Conservation (phyloP, 768 basidiomycete genomes). For the Amanita thiersii region DNA sequence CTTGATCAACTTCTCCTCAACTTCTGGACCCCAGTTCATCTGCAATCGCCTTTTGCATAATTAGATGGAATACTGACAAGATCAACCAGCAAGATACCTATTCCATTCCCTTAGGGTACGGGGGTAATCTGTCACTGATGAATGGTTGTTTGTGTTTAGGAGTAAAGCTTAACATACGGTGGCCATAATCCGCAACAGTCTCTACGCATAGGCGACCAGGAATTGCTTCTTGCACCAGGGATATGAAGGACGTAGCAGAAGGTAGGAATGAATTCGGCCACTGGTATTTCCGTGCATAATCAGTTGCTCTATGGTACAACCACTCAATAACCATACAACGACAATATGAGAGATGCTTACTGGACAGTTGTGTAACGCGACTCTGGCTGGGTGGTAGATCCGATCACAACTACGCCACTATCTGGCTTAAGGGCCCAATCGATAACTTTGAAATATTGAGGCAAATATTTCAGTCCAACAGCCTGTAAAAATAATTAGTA, state of each 20-base stretch:
- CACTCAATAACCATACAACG: not conserved
- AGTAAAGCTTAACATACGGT: slow-evolving; percentile 11
- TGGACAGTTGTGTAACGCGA: slow-evolving; percentile 11
- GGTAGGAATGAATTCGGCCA: slow-evolving; percentile 20
- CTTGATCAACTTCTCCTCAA: slow-evolving; percentile 6
- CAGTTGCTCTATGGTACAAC: slow-evolving; percentile 13
- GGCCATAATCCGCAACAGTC: slow-evolving; percentile 14
- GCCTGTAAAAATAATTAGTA: slow-evolving; percentile 5
- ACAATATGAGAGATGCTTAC: not conserved
- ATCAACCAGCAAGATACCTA: slow-evolving; percentile 14
- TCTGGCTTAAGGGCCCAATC: slow-evolving; percentile 30
- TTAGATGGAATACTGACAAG: not conserved
- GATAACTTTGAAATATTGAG: slow-evolving; percentile 24
- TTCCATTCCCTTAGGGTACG: slow-evolving; percentile 20
- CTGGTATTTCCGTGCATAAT: slow-evolving; percentile 20
- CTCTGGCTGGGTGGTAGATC: slow-evolving; percentile 18
- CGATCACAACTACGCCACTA: slow-evolving; percentile 22
- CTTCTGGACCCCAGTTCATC: not conserved
- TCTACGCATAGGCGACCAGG: slow-evolving; percentile 15
- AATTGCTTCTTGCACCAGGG: slow-evolving; percentile 11
- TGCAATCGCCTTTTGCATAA: not conserved
- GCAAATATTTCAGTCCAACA: slow-evolving; percentile 9
- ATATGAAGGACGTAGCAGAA: slow-evolving; percentile 13
- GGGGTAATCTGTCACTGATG: slow-evolving; percentile 11
- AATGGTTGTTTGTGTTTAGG: not conserved